Evolutionary conservation across 495 filamentous ascomycete genomes (phyloP), one percentile per base, ranked within the genome.

Genomic region (Talaromyces liani): DNA sequence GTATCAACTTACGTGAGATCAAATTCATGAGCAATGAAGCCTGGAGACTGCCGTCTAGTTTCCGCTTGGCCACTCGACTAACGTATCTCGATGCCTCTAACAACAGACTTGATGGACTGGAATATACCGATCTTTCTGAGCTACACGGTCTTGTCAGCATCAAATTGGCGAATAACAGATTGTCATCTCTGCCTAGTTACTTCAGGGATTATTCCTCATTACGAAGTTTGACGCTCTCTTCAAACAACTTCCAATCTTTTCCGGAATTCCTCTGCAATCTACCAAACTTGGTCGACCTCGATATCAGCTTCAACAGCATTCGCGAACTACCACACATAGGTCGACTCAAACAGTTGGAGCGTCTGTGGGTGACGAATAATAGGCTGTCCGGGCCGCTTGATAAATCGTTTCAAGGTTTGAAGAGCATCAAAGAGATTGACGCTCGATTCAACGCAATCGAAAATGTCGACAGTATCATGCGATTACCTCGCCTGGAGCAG

Each of bases 241-340:
- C 93, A 2, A 99, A 99, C 70, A 90, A 88, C 60, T 83, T 99
- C 45, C 85, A 89, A 33, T 82, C 83, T 54, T 96, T 99, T 65
- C 94, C 94, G 0, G 78, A 85, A 24, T 93, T 93, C 69, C 79
- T 98, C 36, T 92, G 91, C 73, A 80, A 91, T 10, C 73, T 99
- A 24, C 87, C 85, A 67, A 90, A 87, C 34, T 77, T 99, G 29
- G 89, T 96, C 34, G 93, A 99, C 70, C 85, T 99, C 16, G 95
- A 99, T 67, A 85, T 99, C 70, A 97, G 93, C 69, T 99, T 99
- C 82, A 99, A 99, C 69, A 82, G 85, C 14, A 97, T 99, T 58
- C 79, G 83, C 47, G 80, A 70, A 64, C 75, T 98, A 29, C 92
- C 92, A 0, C 84, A 89, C 58, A 87, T 99, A 66, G 91, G 92